These are phyloP conservation scores for Rhizomucor miehei DNA, from an alignment of 371 early-diverging fungal species.

Conservation along the genomic window DNA sequence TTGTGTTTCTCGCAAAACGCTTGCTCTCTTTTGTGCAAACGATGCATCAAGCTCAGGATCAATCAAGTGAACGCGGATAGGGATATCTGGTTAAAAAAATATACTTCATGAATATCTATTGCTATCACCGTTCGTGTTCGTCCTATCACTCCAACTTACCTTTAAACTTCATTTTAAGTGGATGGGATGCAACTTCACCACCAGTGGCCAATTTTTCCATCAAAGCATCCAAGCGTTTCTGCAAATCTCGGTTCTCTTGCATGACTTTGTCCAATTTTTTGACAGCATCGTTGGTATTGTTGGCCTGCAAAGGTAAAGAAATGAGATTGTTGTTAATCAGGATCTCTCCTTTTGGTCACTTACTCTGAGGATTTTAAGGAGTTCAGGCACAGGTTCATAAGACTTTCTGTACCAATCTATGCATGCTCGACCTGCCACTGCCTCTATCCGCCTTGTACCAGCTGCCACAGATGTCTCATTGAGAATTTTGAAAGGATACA, in stretches of 20 bases:
- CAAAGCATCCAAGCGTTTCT: slow-evolving; percentile 32
- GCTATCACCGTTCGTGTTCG: too few relatives aligned
- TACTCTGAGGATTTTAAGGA: slow-evolving; percentile 39
- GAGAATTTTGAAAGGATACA: slow-evolving; percentile 73
- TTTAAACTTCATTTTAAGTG: slow-evolving; percentile 20
- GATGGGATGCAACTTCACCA: slow-evolving; percentile 20
- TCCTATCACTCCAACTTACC: too few relatives aligned
- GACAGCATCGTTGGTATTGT: slow-evolving; percentile 33
- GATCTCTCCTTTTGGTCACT: slow-evolving; percentile 5
- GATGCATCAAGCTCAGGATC: slow-evolving; percentile 47
- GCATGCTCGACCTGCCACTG: slow-evolving; percentile 64
- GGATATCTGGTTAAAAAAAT: slow-evolving; percentile 20
- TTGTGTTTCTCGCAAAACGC: slow-evolving; percentile 41
- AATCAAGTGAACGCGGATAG: slow-evolving; percentile 48
- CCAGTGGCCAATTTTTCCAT: slow-evolving; percentile 42
- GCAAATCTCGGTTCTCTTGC: slow-evolving; percentile 36
- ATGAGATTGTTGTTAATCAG: background rate
- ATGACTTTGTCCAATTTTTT: slow-evolving; percentile 37
- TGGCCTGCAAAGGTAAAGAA: slow-evolving; percentile 26
- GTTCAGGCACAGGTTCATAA: slow-evolving; percentile 42
- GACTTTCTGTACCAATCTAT: slow-evolving; percentile 49
- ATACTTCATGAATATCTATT: background rate
- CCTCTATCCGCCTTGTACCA: slow-evolving; percentile 77
- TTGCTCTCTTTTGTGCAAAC: slow-evolving; percentile 55
- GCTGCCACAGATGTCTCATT: slow-evolving; percentile 71